phyloP scores from a whole-genome alignment of 2,329 filamentous ascomycete genomes.

The Monosporascus sp. region DNA sequence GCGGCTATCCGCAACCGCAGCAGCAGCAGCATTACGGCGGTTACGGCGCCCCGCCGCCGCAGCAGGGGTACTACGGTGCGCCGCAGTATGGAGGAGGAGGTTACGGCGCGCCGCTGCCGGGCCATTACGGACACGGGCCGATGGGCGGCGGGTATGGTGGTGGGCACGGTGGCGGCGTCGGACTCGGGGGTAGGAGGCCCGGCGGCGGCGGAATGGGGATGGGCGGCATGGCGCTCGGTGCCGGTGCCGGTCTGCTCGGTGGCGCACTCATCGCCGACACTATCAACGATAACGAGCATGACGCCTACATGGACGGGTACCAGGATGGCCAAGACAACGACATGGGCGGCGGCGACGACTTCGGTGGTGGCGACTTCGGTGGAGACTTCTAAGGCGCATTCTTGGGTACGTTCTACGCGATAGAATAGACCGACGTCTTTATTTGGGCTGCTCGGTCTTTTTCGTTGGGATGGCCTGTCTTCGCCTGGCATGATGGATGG shows the following conservation, averaged over 20 bases:
- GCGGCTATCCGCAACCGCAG: constrained; percentile 21
- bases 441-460: too few relatives aligned
- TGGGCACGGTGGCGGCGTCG: constrained; percentile 17
- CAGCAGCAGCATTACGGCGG: constrained; percentile 25
- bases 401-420: not conserved
- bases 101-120: constrained; percentile 24
- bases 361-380: constrained; percentile 17
- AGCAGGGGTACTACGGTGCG: constrained; percentile 28
- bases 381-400: constrained; percentile 32
- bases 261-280: constrained; percentile 67
- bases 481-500: too few relatives aligned
- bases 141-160: constrained; percentile 10
- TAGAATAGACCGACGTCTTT: too few relatives aligned
- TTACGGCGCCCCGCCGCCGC: constrained; percentile 26
- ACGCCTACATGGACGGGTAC: constrained; percentile 50
- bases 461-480: too few relatives aligned
- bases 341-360: constrained; percentile 29
- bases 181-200: constrained; percentile 35
- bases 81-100: constrained; percentile 18
- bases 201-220: constrained; percentile 44
- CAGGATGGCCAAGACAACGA: constrained; percentile 34
- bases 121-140: constrained; percentile 31
- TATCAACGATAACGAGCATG: constrained; percentile 55
- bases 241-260: constrained; percentile 76
- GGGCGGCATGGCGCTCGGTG: constrained; percentile 70